These are phyloP conservation scores for Podila horticola DNA, from an alignment of 192 early-diverging fungal species.

Conservation along the genomic window DNA sequence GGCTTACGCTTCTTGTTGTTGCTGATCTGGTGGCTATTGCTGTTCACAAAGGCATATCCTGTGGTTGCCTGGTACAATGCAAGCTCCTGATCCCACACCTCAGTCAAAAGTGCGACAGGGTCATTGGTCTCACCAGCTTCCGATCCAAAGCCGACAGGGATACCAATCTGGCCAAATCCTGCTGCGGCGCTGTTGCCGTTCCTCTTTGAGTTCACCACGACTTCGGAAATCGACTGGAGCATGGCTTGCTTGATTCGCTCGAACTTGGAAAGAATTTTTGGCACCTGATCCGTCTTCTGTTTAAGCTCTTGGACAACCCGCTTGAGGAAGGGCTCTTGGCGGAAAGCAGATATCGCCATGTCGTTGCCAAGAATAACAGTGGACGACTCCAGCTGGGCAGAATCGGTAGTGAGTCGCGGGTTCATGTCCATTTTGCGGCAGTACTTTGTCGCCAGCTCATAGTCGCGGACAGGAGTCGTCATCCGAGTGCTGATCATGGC, in stretches of 20 bases:
- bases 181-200: conserved; percentile 37
- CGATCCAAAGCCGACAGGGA: conserved; percentile 37
- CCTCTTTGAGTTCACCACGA: conserved; percentile 32
- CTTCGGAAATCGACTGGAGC: conserved; percentile 38
- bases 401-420: neutral
- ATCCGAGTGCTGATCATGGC: conserved; percentile 55
- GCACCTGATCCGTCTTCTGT: conserved; percentile 48
- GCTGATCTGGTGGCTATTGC: neutral
- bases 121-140: conserved; percentile 12
- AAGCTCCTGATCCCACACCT: conserved; percentile 41
- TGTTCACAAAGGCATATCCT: neutral
- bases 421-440: conserved; percentile 20
- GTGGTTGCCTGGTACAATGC: conserved; percentile 30
- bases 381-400: conserved; percentile 30
- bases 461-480: conserved; percentile 51
- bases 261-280: conserved; percentile 29
- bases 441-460: conserved; percentile 43
- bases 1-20: conserved; percentile 37
- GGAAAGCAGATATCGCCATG: conserved; percentile 71
- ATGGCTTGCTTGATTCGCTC: conserved; percentile 41
- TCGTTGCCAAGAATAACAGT: conserved; percentile 60
- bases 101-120: conserved; percentile 30
- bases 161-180: conserved; percentile 40
- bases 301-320: conserved; percentile 55
- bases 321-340: conserved; percentile 73